Evolutionary conservation across 2,329 filamentous ascomycete species (phyloP).

Genomic region (Sporothrix brasiliensis): DNA sequence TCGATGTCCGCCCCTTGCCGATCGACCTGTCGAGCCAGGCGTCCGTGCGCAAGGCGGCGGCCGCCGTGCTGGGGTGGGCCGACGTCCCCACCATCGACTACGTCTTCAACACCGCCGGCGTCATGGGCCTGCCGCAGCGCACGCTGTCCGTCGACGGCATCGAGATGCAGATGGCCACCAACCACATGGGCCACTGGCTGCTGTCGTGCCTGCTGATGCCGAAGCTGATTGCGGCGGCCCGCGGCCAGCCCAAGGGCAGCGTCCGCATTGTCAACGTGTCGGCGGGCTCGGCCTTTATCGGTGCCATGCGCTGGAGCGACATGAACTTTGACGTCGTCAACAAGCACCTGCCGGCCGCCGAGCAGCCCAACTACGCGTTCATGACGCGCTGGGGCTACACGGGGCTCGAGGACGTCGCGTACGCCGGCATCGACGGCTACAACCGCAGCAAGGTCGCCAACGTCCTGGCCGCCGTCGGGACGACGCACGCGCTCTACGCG

Average conservation of each 20-base stretch:
- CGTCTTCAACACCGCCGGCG: slow-evolving; percentile 49
- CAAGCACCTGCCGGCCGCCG: slow-evolving; percentile 45
- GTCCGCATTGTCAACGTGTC: slow-evolving; percentile 49
- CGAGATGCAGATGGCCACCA: slow-evolving; percentile 52
- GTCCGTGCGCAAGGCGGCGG: slow-evolving; percentile 45
- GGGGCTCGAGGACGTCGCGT: slow-evolving; percentile 41
- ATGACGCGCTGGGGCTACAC: slow-evolving; percentile 42
- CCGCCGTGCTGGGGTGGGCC: slow-evolving; percentile 41
- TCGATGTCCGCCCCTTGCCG: slow-evolving; percentile 41
- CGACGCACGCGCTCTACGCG: slow-evolving; percentile 48
- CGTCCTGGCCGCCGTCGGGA: slow-evolving; percentile 49
- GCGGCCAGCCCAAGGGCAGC: slow-evolving; percentile 34
- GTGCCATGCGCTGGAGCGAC: slow-evolving; percentile 47
- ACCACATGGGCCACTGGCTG: slow-evolving; percentile 55
- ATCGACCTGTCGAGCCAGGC: slow-evolving; percentile 47
- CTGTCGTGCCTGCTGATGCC: slow-evolving; percentile 53
- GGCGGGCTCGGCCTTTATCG: neutral
- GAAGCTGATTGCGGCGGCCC: slow-evolving; percentile 45
- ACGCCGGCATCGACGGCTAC: slow-evolving; percentile 49
- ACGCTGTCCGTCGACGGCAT: slow-evolving; percentile 48
- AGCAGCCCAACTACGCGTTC: slow-evolving; percentile 36
- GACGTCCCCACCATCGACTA: slow-evolving; percentile 43
- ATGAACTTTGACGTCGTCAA: slow-evolving; percentile 45
- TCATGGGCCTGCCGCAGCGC: slow-evolving; percentile 43
- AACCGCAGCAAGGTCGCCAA: slow-evolving; percentile 57